Base-by-base conservation (phyloP, 2,329 filamentous ascomycete genomes). In the Penicillium verrucosum region DNA sequence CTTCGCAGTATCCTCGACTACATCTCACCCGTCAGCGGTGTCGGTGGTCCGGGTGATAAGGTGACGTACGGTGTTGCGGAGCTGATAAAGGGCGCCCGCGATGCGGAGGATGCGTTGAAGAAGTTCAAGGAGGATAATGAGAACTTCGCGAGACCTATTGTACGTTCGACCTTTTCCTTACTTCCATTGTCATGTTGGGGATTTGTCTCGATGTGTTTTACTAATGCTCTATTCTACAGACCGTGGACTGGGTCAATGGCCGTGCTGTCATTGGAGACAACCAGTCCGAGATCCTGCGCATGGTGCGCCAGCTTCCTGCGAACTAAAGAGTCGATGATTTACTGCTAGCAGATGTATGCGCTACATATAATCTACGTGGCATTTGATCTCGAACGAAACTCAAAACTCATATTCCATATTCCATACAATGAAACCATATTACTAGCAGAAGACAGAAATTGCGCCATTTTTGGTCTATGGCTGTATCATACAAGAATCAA, bases 181-280 rank as follows among this genome's bases (percentile, higher is more conserved):
- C 43, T 37, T 30, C 8, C 3, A 14, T 25, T 11, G 4, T 9
- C 3, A 10, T 5, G 12, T 16, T 4, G 18, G 7, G 21, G 12
- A 16, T 5, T 2, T 30, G 4, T 16, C 5, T 23, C 16, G 21
- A n/a, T 8, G 0, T 12, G 21, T 42, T 56, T 12, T 70, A 71
- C 67, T 73, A 60, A 60, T 43, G 0, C 16, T 38, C 34, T 38
- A 23, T 36, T 29, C 61, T 60, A 36, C 61, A 74, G 76, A 75
- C 88, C 57, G 93, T 97, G 51, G 93, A 97, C 73, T 97, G 94
- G 94, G 90, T 89, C 72, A 92, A 93, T 73, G 94, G 92, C 62
- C 89, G 86, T 73, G 93, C 87, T 45, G 83, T 86, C 10, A 79
- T 85, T 27, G 90, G 90, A 21, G 90, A 89, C 49, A 87, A 89